Base-by-base conservation (phyloP, 306 rosid genomes). In the Acacia melanoxylon region DNA sequence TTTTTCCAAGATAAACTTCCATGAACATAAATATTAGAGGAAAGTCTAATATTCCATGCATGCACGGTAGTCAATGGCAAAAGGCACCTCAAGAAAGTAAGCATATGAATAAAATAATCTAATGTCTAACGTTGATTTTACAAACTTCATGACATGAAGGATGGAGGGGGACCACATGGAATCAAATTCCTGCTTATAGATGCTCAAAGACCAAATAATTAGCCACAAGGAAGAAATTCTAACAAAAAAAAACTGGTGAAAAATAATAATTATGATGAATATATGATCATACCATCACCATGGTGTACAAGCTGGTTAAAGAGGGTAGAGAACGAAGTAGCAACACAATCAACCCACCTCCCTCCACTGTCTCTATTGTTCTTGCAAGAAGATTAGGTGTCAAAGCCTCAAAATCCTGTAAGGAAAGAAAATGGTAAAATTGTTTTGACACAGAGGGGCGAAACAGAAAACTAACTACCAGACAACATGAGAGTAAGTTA, bases 301-400 rank as follows among this genome's bases (percentile, higher is more conserved):
- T 95, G 80, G 99, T 93, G 90, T 80, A 95, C 74, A 95, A 88
- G 85, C 93, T 95, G 82, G 99, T 93, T 82, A 95, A 86, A 6
- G 99, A 95, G 76, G 96, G 72, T 31, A 95, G 81, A 74, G 99
- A 88, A 72, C 89, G 96, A 75, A 95, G 87, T 63, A 95, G 83
- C 88, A 95, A 87, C 81, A 95, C 56, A 72, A 95, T 61, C 84
- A 95, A n/a, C 58, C 99, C 99, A 54, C 99, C 99, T 80, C 99
- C 99, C 88, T 95, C 97, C 78, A 93, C 99, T 0, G 99, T 95
- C 87, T 95, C 99, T 80, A 95, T 92, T 0, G 99, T 91, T 85
- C 99, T 92, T 75, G 98, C 99, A 4, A 95, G 89, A 48, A 93
- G 91, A 89, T 95, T 95, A 35, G 99, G 98, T 9, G 98, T 93